Evolutionary conservation across 2,329 filamentous ascomycete genomes (phyloP), one percentile per base, ranked within the genome.

Genomic region (Curvularia spicifera): DNA sequence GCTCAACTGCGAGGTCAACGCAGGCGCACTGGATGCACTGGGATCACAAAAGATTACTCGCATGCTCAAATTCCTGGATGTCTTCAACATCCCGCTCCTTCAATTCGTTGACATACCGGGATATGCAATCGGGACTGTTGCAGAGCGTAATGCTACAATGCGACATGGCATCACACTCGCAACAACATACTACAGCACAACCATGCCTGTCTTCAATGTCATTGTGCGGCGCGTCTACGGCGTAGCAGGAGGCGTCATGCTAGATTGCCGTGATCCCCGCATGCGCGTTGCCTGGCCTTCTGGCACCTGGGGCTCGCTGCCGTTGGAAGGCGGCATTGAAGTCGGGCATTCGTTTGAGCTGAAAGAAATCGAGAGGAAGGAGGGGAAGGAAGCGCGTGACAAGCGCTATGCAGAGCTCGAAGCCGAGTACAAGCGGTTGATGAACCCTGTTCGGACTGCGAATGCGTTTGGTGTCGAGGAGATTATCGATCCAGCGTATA

Each of bases 381-480:
- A 78, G 26, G 84, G 84, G 0, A 74, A 78, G 33, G 81, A 83
- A 60, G 80, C 79, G 53, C 69, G 76, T 48, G 76, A 80, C 18
- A 79, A 79, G 60, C 71, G 81, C 42, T 88, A 87, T 62, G 77
- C 79, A 40, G 83, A 87, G 66, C 63, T 89, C 31, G 83, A 88
- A 44, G 80, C 84, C 24, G 85, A 87, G 70, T 89, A 89, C 69
- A 74, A 79, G 35, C 77, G 85, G 22, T 67, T 89, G 61, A 88
- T 88, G 84, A 89, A 88, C 63, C 87, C 86, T 0, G 84, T 89
- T 1, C 76, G 86, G 15, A 88, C 85, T 4, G 86, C 87, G 12
- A 87, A 88, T 74, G 81, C 82, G 10, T 89, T 89, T 72, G 84
- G 84, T 0, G 79, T 88, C 0, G 85, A 88, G 72, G 86, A 89